Evolutionary conservation across 371 early-diverging fungal genomes (phyloP).

Genomic region (Mortierella sp.): DNA sequence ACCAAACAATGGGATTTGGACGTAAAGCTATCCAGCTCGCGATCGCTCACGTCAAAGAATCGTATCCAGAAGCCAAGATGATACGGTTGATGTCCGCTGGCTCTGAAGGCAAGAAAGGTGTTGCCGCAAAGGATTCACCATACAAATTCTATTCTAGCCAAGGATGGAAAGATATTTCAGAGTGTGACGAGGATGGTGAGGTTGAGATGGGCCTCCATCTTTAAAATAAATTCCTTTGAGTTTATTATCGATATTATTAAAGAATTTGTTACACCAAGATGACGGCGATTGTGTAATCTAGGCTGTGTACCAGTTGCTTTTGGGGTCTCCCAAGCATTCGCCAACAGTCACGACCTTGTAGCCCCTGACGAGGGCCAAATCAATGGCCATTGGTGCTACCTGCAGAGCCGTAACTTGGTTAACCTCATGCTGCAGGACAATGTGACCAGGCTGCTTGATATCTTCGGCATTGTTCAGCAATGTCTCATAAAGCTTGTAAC

Average conservation of each 20-base stretch:
- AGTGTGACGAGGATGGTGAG: slow-evolving; percentile 19
- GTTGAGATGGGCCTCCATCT: slow-evolving; percentile 19
- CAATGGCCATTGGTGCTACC: slow-evolving; percentile 19
- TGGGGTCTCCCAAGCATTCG: slow-evolving; percentile 24
- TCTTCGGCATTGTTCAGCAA: slow-evolving; percentile 5
- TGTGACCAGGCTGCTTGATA: slow-evolving; percentile 19
- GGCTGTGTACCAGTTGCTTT: slow-evolving; percentile 14
- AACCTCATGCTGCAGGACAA: slow-evolving; percentile 25
- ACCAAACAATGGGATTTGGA: slow-evolving; percentile 21
- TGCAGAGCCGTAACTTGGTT: slow-evolving; percentile 18
- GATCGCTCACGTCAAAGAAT: slow-evolving; percentile 7
- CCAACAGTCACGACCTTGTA: slow-evolving; percentile 30
- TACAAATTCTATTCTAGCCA: slow-evolving; percentile 20
- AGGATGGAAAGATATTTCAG: slow-evolving; percentile 21
- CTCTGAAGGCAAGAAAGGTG: slow-evolving; percentile 21
- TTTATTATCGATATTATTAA: too few relatives aligned
- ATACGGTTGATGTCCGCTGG: slow-evolving; percentile 12
- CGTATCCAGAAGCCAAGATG: slow-evolving; percentile 19
- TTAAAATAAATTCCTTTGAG: background rate
- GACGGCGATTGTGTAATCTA: too few relatives aligned
- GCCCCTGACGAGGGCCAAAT: slow-evolving; percentile 13
- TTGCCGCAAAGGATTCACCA: slow-evolving; percentile 20
- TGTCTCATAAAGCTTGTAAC: background rate
- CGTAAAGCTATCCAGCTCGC: slow-evolving; percentile 22
- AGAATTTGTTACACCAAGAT: too few relatives aligned